Evolutionary conservation across 2,329 filamentous ascomycete genomes (phyloP).

Genomic region (Neonectria faginata): DNA sequence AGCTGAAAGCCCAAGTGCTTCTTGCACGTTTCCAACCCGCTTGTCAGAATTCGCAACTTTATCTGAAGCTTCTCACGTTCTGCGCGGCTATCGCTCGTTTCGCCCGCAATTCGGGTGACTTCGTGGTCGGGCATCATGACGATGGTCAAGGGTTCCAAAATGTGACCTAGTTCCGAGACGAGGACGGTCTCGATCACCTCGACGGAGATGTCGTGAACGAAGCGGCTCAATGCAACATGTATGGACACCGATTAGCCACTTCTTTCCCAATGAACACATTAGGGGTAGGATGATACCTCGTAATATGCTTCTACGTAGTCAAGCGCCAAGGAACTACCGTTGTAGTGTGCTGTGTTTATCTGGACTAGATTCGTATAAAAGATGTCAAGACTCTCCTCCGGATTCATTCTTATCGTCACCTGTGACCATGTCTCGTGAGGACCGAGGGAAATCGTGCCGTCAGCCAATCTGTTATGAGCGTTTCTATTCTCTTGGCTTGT

Average conservation of each 20-base stretch:
- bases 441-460: not conserved
- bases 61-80: not conserved
- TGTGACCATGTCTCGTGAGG: not conserved
- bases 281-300: constrained; percentile 45
- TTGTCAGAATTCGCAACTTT: not conserved
- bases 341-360: no score
- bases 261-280: no score
- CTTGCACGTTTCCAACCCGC: not conserved
- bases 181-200: not conserved
- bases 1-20: not conserved
- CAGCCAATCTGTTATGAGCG: constrained; percentile 5
- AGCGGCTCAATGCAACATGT: constrained; percentile 28
- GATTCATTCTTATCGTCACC: not conserved
- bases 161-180: not conserved
- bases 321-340: constrained; percentile 44
- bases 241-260: not conserved
- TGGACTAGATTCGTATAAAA: no score
- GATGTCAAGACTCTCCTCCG: no score
- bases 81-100: not conserved
- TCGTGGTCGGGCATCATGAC: not conserved
- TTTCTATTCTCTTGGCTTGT: constrained; percentile 29
- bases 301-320: constrained; percentile 57
- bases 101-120: not conserved
- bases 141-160: not conserved
- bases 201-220: constrained; percentile 23